Conservation (phyloP, 352 stramenopile genomes). For the Phytophthora pluvialis region DNA sequence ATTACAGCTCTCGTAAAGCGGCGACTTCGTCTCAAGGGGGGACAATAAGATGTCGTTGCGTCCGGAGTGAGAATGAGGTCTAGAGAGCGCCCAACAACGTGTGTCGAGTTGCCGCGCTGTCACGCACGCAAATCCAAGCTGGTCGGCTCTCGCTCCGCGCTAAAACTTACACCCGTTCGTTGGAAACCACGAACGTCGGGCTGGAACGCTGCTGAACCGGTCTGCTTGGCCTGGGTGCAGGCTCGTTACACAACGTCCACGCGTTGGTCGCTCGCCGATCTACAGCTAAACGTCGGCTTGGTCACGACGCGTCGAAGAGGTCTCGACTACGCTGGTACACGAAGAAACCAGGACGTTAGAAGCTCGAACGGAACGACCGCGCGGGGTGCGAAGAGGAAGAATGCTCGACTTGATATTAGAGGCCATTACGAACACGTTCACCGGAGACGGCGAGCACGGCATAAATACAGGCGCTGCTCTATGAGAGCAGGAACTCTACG, state of each 20-base stretch:
- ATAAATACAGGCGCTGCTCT: conserved; percentile 33
- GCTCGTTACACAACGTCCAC: not conserved
- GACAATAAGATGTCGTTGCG: conserved; percentile 3
- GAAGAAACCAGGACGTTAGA: conserved; percentile 7
- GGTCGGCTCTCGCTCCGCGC: conserved; percentile 5
- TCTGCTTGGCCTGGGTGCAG: not conserved
- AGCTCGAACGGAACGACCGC: not conserved
- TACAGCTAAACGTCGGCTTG: conserved; percentile 5
- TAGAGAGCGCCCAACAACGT: not conserved
- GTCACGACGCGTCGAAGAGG: no score
- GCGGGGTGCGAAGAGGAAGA: not conserved
- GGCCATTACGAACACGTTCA: conserved; percentile 14
- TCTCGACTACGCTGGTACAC: no score
- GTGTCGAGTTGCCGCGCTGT: conserved; percentile 3
- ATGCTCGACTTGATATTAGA: conserved; percentile 25
- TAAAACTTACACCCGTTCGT: not conserved
- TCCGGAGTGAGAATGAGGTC: not conserved
- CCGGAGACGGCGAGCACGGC: not conserved
- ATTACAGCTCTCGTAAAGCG: not conserved
- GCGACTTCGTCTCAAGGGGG: not conserved
- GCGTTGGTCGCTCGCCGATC: not conserved
- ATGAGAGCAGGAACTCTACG: conserved; percentile 57
- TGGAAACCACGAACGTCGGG: not conserved
- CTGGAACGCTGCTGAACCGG: conserved; percentile 6
- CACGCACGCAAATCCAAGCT: conserved; percentile 18